Evolutionary conservation across 2,329 filamentous ascomycete genomes (phyloP).

Genomic region (Talaromyces sp.): DNA sequence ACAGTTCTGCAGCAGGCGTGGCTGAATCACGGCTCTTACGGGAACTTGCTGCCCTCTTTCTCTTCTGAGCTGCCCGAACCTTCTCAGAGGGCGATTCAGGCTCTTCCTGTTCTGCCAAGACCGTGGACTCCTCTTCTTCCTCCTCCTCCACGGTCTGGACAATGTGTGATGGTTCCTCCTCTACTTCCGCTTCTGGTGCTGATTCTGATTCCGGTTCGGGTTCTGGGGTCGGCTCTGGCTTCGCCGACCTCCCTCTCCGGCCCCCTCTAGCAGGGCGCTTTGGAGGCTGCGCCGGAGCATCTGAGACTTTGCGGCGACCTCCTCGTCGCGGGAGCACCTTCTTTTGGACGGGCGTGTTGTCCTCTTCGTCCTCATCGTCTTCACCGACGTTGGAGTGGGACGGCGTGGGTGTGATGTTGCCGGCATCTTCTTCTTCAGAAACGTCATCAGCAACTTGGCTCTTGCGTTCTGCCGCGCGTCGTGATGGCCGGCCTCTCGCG

Average conservation of each 20-base stretch:
- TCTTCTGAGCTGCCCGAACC: constrained; percentile 56
- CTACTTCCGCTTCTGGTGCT: constrained; percentile 44
- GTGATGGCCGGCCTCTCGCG: constrained; percentile 49
- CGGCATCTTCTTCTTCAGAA: constrained; percentile 66
- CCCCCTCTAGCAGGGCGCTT: constrained; percentile 6
- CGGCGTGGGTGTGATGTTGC: constrained; percentile 41
- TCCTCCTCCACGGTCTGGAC: constrained; percentile 33
- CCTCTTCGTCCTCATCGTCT: constrained; percentile 63
- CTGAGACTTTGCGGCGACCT: constrained; percentile 49
- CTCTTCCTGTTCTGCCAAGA: constrained; percentile 38
- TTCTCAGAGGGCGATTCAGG: constrained; percentile 53
- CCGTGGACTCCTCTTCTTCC: constrained; percentile 18
- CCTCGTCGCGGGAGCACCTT: constrained; percentile 54
- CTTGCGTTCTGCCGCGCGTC: constrained; percentile 59
- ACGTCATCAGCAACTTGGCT: constrained; percentile 70
- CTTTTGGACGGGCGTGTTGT: constrained; percentile 70
- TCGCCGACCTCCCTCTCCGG: constrained; percentile 1
- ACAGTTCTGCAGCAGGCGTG: constrained; percentile 32
- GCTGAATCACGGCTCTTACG: constrained; percentile 39
- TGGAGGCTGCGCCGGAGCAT: constrained; percentile 39
- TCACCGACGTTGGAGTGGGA: constrained; percentile 47
- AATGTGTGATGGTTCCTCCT: constrained; percentile 56
- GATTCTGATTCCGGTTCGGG: constrained; percentile 23
- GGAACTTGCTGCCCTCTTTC: constrained; percentile 53
- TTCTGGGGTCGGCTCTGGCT: constrained; percentile 1